Conservation (phyloP, 2,329 filamentous ascomycete species). For the Scedosporium boydii region DNA sequence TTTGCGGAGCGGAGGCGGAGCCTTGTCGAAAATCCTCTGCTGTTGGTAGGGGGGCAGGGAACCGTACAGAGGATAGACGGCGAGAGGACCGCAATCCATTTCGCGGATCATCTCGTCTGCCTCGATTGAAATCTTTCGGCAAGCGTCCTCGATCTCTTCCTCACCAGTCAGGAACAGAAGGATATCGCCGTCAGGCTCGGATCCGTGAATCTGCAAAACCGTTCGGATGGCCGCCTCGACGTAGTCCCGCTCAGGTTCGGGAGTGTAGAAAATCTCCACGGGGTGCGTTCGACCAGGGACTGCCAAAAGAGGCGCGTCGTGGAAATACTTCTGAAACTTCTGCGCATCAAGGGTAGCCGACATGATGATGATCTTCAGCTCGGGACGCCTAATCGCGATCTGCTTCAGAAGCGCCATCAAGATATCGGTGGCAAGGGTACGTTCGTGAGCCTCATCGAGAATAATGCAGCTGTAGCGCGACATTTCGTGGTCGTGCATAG, state of each 20-base stretch:
- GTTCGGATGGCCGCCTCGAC: slow-evolving; percentile 92
- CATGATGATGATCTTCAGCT: slow-evolving; percentile 98
- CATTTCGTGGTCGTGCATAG: slow-evolving; percentile 91
- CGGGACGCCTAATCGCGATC: slow-evolving; percentile 68
- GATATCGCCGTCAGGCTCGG: slow-evolving; percentile 86
- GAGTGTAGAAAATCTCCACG: slow-evolving; percentile 97
- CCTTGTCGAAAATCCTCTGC: slow-evolving; percentile 88
- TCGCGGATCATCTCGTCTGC: slow-evolving; percentile 87
- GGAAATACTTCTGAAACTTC: slow-evolving; percentile 97
- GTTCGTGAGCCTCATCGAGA: slow-evolving; percentile 95
- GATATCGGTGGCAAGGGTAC: slow-evolving; percentile 93
- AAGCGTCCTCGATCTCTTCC: slow-evolving; percentile 96
- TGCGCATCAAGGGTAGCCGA: slow-evolving; percentile 94
- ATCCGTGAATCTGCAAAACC: slow-evolving; percentile 91
- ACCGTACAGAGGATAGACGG: slow-evolving; percentile 89
- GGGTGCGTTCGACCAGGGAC: slow-evolving; percentile 93
- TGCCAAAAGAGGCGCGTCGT: slow-evolving; percentile 82
- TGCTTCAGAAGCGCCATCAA: slow-evolving; percentile 95
- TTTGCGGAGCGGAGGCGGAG: slow-evolving; percentile 61
- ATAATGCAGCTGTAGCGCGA: slow-evolving; percentile 95
- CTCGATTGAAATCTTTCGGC: slow-evolving; percentile 82
- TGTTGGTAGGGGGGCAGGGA: slow-evolving; percentile 87
- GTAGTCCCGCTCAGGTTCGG: slow-evolving; percentile 91
- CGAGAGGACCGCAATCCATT: slow-evolving; percentile 80
- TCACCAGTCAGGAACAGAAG: slow-evolving; percentile 93